These are phyloP conservation scores for Cubamyces lactineus DNA, from an alignment of 768 basidiomycete species.

Conservation along the genomic window DNA sequence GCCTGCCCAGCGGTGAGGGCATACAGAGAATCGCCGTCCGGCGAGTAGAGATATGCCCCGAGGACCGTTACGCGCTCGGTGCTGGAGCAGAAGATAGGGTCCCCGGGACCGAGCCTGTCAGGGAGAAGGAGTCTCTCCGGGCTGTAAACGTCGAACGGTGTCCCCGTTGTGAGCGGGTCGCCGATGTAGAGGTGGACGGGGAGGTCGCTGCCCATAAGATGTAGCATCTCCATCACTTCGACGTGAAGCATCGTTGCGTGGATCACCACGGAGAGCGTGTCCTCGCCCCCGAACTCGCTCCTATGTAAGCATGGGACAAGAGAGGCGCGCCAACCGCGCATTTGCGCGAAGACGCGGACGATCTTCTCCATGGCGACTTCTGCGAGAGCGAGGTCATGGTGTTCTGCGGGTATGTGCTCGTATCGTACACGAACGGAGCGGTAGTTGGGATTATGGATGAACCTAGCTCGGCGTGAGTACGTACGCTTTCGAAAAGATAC, in stretches of 20 bases:
- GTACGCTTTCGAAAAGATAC: background rate
- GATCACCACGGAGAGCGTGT: constrained; percentile 13
- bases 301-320: constrained; percentile 20
- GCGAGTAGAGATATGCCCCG: constrained; percentile 17
- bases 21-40: constrained; percentile 14
- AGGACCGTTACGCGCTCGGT: constrained; percentile 20
- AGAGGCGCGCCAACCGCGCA: constrained; percentile 9
- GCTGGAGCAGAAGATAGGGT: constrained; percentile 21
- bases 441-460: constrained; percentile 22
- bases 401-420: constrained; percentile 18
- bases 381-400: constrained; percentile 7
- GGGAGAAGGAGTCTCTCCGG: constrained; percentile 19
- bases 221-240: constrained; percentile 18
- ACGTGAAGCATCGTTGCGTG: constrained; percentile 19
- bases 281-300: background rate
- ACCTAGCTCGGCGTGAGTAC: constrained; percentile 1
- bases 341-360: constrained; percentile 8
- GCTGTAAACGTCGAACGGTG: constrained; percentile 22
- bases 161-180: constrained; percentile 23
- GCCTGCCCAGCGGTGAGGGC: constrained; percentile 25
- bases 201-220: constrained; percentile 14
- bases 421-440: constrained; percentile 21
- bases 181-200: constrained; percentile 27
- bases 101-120: constrained; percentile 9
- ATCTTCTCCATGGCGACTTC: constrained; percentile 13